Evolutionary conservation across 129 eudicot species (phyloP).

Genomic region (Tagetes erecta): DNA sequence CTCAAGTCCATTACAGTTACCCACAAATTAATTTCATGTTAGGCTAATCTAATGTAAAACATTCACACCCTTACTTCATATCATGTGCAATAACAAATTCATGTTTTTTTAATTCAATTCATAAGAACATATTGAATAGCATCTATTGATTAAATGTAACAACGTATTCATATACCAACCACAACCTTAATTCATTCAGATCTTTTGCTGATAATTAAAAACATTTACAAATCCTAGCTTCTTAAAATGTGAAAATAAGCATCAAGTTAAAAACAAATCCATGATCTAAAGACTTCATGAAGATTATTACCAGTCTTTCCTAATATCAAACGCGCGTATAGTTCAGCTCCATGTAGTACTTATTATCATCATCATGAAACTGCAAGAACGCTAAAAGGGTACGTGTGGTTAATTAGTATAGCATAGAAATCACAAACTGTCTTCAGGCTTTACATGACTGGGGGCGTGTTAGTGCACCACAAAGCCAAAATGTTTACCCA

Average conservation of each 20-base stretch:
- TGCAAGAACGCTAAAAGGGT: constrained; percentile 17
- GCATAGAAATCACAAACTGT: not conserved
- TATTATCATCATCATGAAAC: constrained; percentile 84
- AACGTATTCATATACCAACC: not conserved
- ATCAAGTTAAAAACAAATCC: not conserved
- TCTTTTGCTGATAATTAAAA: too few relatives aligned
- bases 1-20: too few relatives aligned
- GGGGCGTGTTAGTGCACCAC: too few relatives aligned
- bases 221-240: too few relatives aligned
- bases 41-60: too few relatives aligned
- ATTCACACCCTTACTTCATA: too few relatives aligned
- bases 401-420: not conserved
- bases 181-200: not conserved
- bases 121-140: not conserved
- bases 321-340: constrained; percentile 64
- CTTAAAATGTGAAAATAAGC: too few relatives aligned
- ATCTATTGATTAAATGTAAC: not conserved
- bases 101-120: not conserved
- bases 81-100: not conserved
- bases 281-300: not conserved
- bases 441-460: too few relatives aligned
- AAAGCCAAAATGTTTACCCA: not conserved
- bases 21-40: too few relatives aligned
- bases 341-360: constrained; percentile 81
- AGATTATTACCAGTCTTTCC: constrained; percentile 59